Conservation (phyloP, 768 basidiomycete species). For the Symmetrospora coprosmae region DNA sequence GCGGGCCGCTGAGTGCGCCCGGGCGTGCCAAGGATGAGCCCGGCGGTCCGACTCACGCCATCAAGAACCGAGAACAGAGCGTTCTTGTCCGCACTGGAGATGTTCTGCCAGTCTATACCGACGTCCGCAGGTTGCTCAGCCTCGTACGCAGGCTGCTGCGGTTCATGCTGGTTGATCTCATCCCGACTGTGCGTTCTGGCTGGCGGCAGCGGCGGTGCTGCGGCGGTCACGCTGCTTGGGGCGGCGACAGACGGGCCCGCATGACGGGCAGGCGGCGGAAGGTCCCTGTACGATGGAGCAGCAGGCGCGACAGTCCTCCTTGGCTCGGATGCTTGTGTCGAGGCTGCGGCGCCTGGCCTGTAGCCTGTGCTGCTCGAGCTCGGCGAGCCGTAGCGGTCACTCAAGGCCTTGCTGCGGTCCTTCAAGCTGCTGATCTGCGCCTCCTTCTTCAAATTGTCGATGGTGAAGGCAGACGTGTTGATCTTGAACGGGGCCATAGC, state of each 20-base stretch:
- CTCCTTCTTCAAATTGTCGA: conserved; percentile 11
- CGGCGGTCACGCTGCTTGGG: neutral
- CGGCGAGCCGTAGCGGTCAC: conserved; percentile 6
- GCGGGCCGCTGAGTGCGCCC: neutral
- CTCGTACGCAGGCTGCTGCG: neutral
- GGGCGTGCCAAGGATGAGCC: neutral
- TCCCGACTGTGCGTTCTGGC: neutral
- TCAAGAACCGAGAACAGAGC: conserved; percentile 16
- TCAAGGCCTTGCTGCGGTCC: neutral
- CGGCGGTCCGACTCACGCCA: conserved; percentile 4
- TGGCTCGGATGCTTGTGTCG: too few species aligned
- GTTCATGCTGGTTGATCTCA: neutral
- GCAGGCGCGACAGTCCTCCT: too few species aligned
- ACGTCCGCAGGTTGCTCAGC: neutral
- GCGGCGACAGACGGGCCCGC: neutral
- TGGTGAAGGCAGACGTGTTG: neutral
- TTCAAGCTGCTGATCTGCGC: neutral
- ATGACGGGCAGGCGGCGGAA: neutral
- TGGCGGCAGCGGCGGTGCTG: neutral
- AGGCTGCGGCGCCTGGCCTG: too few species aligned
- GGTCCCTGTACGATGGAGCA: too few species aligned
- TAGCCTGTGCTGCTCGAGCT: neutral
- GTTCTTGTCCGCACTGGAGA: conserved; percentile 4
- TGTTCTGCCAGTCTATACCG: conserved; percentile 12
- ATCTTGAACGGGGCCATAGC: too few species aligned